A percentile compares a stretch with the other conserved stretches of the same genome.
phyloP scores from a whole-genome alignment of 495 filamentous ascomycete genomes.

The Hypoxylon lienhwacheense region DNA sequence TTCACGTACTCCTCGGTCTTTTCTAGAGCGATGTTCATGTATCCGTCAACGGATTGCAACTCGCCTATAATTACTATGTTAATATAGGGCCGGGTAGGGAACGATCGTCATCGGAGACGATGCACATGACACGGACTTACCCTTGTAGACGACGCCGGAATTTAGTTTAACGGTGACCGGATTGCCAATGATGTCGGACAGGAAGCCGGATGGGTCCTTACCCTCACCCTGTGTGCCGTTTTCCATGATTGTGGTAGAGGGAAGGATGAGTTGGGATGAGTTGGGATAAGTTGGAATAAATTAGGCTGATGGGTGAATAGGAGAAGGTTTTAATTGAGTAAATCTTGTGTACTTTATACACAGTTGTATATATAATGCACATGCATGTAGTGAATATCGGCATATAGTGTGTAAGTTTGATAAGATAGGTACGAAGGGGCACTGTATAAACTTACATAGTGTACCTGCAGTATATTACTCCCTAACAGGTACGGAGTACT shows the following conservation, averaged over 20 bases:
- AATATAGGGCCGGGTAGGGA: background rate
- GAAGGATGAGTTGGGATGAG: background rate
- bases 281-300: background rate
- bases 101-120: background rate
- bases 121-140: constrained; percentile 47
- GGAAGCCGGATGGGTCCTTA: constrained; percentile 86
- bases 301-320: no score
- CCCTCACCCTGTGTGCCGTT: constrained; percentile 69
- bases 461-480: no score
- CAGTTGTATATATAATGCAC: no score
- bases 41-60: constrained; percentile 97
- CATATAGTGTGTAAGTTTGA: no score
- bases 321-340: no score
- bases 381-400: no score
- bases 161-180: constrained; percentile 95
- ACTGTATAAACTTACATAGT: no score
- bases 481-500: no score
- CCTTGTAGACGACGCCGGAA: constrained; percentile 93
- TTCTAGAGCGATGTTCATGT: constrained; percentile 98
- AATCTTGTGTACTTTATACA: background rate
- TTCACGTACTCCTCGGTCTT: constrained; percentile 90
- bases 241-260: constrained; percentile 60
- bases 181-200: constrained; percentile 88
- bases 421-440: no score
- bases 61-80: constrained; percentile 60